Percentiles rank a stretch among this genome's conserved stretches.
Conservation (phyloP, 106 monocot species). For the Allium sativum region DNA sequence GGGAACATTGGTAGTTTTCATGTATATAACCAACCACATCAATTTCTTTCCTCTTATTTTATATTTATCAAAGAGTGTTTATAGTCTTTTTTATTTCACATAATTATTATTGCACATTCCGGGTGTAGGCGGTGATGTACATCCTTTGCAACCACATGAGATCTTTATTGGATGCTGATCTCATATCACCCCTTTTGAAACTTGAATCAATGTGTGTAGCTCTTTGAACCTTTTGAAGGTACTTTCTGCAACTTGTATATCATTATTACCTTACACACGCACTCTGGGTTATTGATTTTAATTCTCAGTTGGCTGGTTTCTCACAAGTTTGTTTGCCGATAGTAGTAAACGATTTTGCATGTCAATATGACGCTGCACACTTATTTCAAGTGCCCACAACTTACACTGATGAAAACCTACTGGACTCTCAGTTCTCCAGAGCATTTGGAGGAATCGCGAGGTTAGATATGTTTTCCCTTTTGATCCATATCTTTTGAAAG, state of each 20-base stretch:
- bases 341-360: constrained; percentile 74
- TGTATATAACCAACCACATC: no score
- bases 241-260: neutral
- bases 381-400: constrained; percentile 31
- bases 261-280: no score
- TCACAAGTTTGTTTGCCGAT: constrained; percentile 80
- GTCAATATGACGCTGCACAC: constrained; percentile 54
- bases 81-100: no score
- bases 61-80: no score
- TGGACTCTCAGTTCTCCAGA: constrained; percentile 50
- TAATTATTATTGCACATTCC: no score
- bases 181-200: constrained; percentile 32
- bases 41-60: no score
- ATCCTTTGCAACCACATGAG: constrained; percentile 83
- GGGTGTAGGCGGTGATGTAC: constrained; percentile 81
- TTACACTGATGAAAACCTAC: constrained; percentile 23
- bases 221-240: constrained; percentile 74
- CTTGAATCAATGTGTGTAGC: constrained; percentile 42
- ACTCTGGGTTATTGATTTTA: no score
- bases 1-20: no score
- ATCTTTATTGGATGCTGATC: constrained; percentile 56
- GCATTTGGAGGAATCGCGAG: constrained; percentile 47
- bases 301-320: no score
- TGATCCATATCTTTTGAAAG: constrained; percentile 82
- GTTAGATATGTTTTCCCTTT: constrained; percentile 91